phyloP scores from a whole-genome alignment of 805 yeast species.

The Starmerella riodocensis region DNA sequence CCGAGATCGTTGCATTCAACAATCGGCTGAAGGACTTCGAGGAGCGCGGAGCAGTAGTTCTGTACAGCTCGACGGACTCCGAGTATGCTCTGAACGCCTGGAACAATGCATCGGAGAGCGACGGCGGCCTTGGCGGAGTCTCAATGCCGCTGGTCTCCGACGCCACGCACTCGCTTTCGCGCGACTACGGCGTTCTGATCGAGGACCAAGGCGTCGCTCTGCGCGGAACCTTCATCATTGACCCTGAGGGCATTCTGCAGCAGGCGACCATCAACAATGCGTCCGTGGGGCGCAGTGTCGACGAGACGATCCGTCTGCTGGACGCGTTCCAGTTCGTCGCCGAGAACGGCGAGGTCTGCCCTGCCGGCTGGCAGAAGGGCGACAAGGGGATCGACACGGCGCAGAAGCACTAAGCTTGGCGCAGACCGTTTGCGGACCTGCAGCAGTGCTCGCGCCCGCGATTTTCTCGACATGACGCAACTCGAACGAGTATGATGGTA shows the following conservation, averaged over 20 bases:
- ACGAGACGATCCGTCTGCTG: slow-evolving; percentile 90
- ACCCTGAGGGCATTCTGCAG: slow-evolving; percentile 89
- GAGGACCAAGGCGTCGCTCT: slow-evolving; percentile 94
- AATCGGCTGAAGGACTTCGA: slow-evolving; percentile 84
- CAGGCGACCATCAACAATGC: slow-evolving; percentile 96
- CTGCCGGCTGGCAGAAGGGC: slow-evolving; percentile 98
- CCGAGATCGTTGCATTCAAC: slow-evolving; percentile 97
- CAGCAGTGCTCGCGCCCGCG: too few species aligned
- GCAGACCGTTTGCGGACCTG: too few species aligned
- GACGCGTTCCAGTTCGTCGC: slow-evolving; percentile 99
- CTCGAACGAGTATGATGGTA: not conserved
- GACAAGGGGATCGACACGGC: slow-evolving; percentile 74
- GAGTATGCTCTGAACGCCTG: slow-evolving; percentile 96
- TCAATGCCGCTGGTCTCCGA: slow-evolving; percentile 92
- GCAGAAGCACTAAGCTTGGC: too few species aligned
- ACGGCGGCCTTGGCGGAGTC: slow-evolving; percentile 95
- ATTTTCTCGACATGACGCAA: not conserved
- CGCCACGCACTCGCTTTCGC: slow-evolving; percentile 87
- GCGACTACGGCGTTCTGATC: slow-evolving; percentile 92
- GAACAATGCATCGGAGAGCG: slow-evolving; percentile 93
- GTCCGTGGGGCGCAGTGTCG: slow-evolving; percentile 98
- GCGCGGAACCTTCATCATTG: slow-evolving; percentile 96
- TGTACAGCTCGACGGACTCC: slow-evolving; percentile 96
- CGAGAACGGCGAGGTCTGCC: slow-evolving; percentile 98
- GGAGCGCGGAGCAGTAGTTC: slow-evolving; percentile 73